Base-by-base conservation (phyloP, 2,329 filamentous ascomycete genomes). In the Pestalotiopsis sp. region DNA sequence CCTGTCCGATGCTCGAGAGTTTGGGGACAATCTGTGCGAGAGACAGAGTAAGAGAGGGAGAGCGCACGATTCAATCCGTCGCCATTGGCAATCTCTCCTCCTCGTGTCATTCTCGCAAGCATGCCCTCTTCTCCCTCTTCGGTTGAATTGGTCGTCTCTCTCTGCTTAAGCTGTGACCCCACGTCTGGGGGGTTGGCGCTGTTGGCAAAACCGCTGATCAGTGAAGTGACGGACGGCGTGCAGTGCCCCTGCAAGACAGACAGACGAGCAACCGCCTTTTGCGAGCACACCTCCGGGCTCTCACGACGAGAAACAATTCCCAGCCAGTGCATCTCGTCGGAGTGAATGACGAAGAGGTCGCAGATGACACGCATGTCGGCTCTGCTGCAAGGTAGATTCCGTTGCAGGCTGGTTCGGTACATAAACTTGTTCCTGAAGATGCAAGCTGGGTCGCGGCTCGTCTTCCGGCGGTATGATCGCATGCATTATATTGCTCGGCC, bases 391-490 rank as follows among this genome's bases (percentile, higher is more conserved):
- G 59, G 59, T 39, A 62, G 13, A 39, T 39, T 62, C 59, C 27
- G 31, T 62, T 62, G 59, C 59, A 62, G n/a, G 59, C 27, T 39
- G n/a, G 14, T 38, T 62, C 59, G 59, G 31, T 36, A 62, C 59
- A 62, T 62, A 62, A 62, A 62, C 59, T 62, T 62, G 59, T 62
- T 62, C 59, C 59, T 62, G 31, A 36, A 36, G 31, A 62, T 39
- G 31, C 27, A 62, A 38, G 59, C 25, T 62, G n/a, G 59, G 27
- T 27, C 27, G n/a, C 59, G 59, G 59, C 59, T 62, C 27, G n/a
- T 62, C 25, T 62, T 39, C 31, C 59, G 31, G 59, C 36, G 45
- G 59, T 62, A 62, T 39, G 59, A 39, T 39, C 36, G 31, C 31
- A 62, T 62, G 31, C 59, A 39, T n/a, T 62, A 39, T 62, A 20